Evolutionary conservation across 2,329 filamentous ascomycete genomes (phyloP), one percentile per base, ranked within the genome.

Genomic region (Calycina herbarum): DNA sequence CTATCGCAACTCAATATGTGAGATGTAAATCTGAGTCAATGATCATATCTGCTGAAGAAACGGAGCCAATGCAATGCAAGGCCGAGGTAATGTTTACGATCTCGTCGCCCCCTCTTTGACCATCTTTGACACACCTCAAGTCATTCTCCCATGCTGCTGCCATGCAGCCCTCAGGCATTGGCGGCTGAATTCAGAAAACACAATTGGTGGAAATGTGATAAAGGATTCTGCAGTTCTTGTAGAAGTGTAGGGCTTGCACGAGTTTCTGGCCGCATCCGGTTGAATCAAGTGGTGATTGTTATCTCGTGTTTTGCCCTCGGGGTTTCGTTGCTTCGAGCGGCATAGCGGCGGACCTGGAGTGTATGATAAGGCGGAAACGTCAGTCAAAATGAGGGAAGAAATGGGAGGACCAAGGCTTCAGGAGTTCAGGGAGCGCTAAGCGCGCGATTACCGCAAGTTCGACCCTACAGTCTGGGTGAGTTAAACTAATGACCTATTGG

Each of bases 171-270:
- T 11, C n/a, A 15, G 3, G n/a, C 29, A 27, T 61, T 61, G 59
- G 59, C 42, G 42, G 42, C 59, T 61, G 42, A 35, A 11, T 51
- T n/a, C 11, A 33, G 29, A 17, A 42, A 17, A 29, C 17, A 33
- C 48, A 17, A 54, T 31, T 54, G 59, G 59, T 31, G 59, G 59
- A 17, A 29, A n/a, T 10, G 42, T 17, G 27, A 35, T 54, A 40
- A 40, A 61, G 40, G 59, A 62, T 62, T 62, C 17, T 62, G 48
- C 17, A 62, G 29, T 24, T 35, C 20, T 10, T 7, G 45, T 24
- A 51, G 45, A 51, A 24, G n/a, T 20, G n/a, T 20, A 11, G 6
- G n/a, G 5, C 42, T n/a, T 45, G n/a, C 5, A 5, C 10, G 20
- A 20, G 20, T 11, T 24, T 51, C 8, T 51, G n/a, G 20, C 45